Evolutionary conservation across 345 rosid species (phyloP).

Genomic region (Populus euphratica): DNA sequence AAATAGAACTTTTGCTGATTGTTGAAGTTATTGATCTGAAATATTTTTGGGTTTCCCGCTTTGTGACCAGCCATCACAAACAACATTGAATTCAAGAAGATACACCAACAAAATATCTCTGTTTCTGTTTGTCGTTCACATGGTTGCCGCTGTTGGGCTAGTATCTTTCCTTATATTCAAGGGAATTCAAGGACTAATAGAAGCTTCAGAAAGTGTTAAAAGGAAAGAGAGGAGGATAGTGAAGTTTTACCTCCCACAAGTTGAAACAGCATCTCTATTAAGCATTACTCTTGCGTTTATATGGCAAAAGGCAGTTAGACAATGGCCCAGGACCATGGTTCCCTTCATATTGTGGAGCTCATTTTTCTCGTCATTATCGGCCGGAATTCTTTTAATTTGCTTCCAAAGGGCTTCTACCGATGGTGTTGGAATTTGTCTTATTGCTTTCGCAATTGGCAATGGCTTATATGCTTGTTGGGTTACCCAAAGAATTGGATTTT

Average conservation of each 20-base stretch:
- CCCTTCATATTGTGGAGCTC: constrained; percentile 84
- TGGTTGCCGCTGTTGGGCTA: constrained; percentile 55
- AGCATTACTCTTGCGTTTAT: constrained; percentile 79
- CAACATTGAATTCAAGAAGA: constrained; percentile 69
- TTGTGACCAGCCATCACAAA: constrained; percentile 43
- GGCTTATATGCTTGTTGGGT: constrained; percentile 97
- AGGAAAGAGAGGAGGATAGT: constrained; percentile 56
- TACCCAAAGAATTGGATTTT: constrained; percentile 54
- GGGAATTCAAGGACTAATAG: constrained; percentile 77
- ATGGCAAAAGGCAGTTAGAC: constrained; percentile 80
- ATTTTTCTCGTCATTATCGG: constrained; percentile 61
- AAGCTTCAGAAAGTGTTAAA: constrained; percentile 45
- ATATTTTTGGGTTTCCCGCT: neutral
- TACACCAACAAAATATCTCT: constrained; percentile 78
- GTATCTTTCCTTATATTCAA: constrained; percentile 79
- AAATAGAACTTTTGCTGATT: neutral
- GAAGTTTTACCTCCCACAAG: constrained; percentile 70
- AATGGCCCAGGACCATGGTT: constrained; percentile 80
- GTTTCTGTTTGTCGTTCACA: constrained; percentile 64
- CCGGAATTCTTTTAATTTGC: constrained; percentile 91
- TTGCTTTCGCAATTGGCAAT: constrained; percentile 74
- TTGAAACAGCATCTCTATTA: constrained; percentile 71
- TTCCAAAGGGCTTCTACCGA: constrained; percentile 81
- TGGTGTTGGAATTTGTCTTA: constrained; percentile 72
- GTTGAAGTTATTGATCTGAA: constrained; percentile 8